Evolutionary conservation across 495 filamentous ascomycete species (phyloP), one percentile per base, ranked within the genome.

Genomic region (Neohortaea acidophila): DNA sequence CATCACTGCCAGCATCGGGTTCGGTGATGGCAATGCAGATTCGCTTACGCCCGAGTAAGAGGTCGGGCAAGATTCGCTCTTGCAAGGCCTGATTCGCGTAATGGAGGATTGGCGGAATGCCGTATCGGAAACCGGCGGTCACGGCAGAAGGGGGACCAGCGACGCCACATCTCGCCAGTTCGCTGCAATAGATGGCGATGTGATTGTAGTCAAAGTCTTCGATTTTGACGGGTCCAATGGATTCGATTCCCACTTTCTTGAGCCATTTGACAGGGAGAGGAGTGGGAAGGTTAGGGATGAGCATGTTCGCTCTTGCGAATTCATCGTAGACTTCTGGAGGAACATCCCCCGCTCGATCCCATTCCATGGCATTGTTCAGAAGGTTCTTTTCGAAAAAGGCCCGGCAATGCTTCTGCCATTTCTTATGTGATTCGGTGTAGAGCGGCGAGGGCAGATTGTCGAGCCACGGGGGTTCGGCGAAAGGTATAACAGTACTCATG

Each of bases 1-100:
- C 65, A 55, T 71, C 67, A 20, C 7, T 23, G 21, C 40, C 40
- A 7, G 38, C 38, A 11, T 41, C 66, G 3, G 66, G 66, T 45
- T 70, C 67, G 18, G 66, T 69, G 45, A 70, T 67, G 2, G 66
- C 66, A 21, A 69, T 49, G 43, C 66, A 70, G 34, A 70, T 34
- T 5, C 32, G 32, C 19, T 29, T 38, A 8, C 13, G 24, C 3
- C 25, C 36, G 22, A 19, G 14, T 7, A 34, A 20, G 5, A 34
- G 4, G 13, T 34, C 32, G 3, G 32, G 32, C 4, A 34, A 15
- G 7, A 34, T 20, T 8, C 32, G 10, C 32, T 34, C 15, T 15
- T 34, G 32, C 4, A 34, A 20, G 7, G 10, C 32, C 8, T 7
- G 4, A 20, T 15, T 21, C 5, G 32, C 32, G 19, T 20, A 34